Percentiles rank a stretch among this genome's conserved stretches.
Conservation (phyloP, 768 basidiomycete genomes). For the Termitomyces sp. region DNA sequence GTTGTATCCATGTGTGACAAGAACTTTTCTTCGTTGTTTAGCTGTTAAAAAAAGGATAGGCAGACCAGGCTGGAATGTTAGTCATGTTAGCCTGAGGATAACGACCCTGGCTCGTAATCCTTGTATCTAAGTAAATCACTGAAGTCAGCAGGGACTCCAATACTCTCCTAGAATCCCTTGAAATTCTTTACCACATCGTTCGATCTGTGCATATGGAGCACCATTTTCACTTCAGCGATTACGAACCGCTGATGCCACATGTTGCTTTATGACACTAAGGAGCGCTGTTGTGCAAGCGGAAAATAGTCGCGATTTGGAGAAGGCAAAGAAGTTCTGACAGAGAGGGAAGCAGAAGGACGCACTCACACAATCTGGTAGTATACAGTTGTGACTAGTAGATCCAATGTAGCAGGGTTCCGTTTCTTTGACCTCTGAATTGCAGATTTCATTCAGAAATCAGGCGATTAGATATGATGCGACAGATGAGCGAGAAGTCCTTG, state of each 20-base stretch:
- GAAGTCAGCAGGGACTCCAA: not conserved
- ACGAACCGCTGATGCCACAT: constrained; percentile 13
- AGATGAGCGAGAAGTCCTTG: no score
- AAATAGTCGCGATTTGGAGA: constrained; percentile 11
- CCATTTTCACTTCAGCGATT: constrained; percentile 15
- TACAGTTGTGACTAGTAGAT: constrained; percentile 11
- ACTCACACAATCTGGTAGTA: constrained; percentile 17
- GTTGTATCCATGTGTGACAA: not conserved
- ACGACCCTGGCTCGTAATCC: not conserved
- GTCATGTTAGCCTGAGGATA: not conserved
- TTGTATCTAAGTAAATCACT: not conserved
- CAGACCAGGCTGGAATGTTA: not conserved
- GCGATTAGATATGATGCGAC: constrained; percentile 12
- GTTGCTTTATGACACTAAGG: no score
- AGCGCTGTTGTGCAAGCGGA: not conserved
- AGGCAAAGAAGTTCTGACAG: constrained; percentile 21
- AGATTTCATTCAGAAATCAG: constrained; percentile 5
- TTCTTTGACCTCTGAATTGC: constrained; percentile 3
- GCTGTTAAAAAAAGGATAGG: not conserved
- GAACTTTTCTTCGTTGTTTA: not conserved
- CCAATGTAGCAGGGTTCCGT: no score
- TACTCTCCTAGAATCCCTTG: not conserved
- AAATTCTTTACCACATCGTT: constrained; percentile 10
- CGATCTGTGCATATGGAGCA: constrained; percentile 17
- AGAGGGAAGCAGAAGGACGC: constrained; percentile 12